phyloP scores from a whole-genome alignment of 2,329 filamentous ascomycete genomes.

The Rasamsonia emersonii region DNA sequence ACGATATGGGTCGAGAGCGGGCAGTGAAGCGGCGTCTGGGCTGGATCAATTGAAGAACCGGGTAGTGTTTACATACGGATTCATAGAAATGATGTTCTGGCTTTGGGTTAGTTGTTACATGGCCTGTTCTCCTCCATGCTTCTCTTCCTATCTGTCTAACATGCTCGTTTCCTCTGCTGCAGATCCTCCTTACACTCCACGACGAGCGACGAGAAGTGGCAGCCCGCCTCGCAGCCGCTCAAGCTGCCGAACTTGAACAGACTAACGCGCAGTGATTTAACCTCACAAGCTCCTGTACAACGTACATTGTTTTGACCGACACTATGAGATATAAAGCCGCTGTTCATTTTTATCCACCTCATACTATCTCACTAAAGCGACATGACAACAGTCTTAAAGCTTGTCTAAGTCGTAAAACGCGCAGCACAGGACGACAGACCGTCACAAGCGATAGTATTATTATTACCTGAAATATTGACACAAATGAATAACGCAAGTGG shows the following conservation, averaged over 20 bases:
- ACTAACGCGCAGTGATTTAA: too few relatives aligned
- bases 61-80: slow-evolving; percentile 74
- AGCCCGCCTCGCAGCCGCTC: slow-evolving; percentile 14
- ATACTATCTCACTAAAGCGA: too few relatives aligned
- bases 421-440: too few relatives aligned
- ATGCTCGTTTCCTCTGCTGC: not conserved
- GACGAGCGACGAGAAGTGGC: slow-evolving; percentile 27
- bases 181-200: slow-evolving; percentile 28
- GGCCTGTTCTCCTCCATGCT: slow-evolving; percentile 1
- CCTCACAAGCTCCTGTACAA: too few relatives aligned
- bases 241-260: slow-evolving; percentile 8
- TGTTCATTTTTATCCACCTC: too few relatives aligned
- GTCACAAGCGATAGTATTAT: too few relatives aligned
- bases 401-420: too few relatives aligned
- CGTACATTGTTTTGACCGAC: too few relatives aligned
- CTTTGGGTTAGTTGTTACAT: slow-evolving; percentile 57
- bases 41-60: slow-evolving; percentile 71
- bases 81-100: slow-evolving; percentile 76
- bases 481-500: too few relatives aligned
- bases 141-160: not conserved
- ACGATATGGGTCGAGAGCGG: slow-evolving; percentile 11
- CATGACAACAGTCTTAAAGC: too few relatives aligned
- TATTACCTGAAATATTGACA: too few relatives aligned
- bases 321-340: too few relatives aligned
- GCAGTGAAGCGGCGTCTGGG: slow-evolving; percentile 22